Evolutionary conservation across 2,329 filamentous ascomycete species (phyloP).

Genomic region (Hirsutella minnesotensis): DNA sequence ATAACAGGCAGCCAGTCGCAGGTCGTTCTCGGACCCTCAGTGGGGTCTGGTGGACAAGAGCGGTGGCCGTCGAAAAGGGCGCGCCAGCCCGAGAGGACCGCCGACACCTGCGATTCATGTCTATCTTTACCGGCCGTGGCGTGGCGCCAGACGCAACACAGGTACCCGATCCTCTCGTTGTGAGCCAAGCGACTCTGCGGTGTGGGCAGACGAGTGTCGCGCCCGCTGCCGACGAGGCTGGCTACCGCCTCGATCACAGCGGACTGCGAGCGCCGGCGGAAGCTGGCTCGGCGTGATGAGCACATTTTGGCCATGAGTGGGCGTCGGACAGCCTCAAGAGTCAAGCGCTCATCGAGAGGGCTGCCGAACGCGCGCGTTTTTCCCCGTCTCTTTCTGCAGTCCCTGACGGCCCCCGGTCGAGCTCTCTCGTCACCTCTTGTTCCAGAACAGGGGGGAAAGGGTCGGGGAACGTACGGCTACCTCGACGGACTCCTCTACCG

Average conservation of each 20-base stretch:
- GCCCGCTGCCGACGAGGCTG: not conserved
- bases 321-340: too few species aligned
- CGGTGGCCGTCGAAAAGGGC: constrained; percentile 6
- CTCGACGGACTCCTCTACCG: not conserved
- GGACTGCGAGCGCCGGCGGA: not conserved
- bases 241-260: not conserved
- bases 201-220: not conserved
- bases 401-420: not conserved
- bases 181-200: not conserved
- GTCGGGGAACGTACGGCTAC: not conserved
- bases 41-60: constrained; percentile 6
- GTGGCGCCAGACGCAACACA: constrained; percentile 2
- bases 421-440: not conserved
- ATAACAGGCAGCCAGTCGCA: constrained; percentile 7
- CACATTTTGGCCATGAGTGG: too few species aligned
- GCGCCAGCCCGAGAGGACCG: constrained; percentile 6
- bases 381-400: too few species aligned
- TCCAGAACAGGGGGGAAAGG: not conserved
- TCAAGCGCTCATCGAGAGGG: too few species aligned
- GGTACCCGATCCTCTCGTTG: not conserved
- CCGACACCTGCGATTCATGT: constrained; percentile 3
- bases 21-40: constrained; percentile 4
- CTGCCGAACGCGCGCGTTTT: too few species aligned
- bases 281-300: not conserved
- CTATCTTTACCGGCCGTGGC: constrained; percentile 2